phyloP scores from a whole-genome alignment of 257 asterid species.

The Ocimum tenuiflorum region DNA sequence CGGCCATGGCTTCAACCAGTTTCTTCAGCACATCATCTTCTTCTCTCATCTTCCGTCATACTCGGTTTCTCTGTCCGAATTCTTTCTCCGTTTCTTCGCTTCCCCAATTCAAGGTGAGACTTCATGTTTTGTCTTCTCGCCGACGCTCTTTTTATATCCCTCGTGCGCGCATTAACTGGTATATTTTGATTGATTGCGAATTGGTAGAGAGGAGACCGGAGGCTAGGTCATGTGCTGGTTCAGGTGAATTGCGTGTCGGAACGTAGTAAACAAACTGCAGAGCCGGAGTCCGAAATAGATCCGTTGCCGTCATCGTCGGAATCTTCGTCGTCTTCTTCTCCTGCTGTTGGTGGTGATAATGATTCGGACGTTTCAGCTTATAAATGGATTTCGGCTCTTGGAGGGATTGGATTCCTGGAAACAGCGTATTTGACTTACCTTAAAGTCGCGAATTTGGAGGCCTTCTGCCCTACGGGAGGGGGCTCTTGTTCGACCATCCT shows the following conservation, averaged over 20 bases:
- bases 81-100: constrained; percentile 12
- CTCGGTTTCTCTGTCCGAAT: constrained; percentile 20
- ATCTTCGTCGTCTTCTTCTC: constrained; percentile 29
- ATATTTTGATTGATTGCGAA: constrained; percentile 1
- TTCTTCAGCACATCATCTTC: constrained; percentile 37
- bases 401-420: constrained; percentile 78
- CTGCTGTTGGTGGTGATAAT: constrained; percentile 11
- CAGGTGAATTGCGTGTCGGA: constrained; percentile 54
- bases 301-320: constrained; percentile 17
- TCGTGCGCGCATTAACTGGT: constrained; percentile 7
- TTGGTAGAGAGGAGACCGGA: constrained; percentile 34
- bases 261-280: constrained; percentile 32
- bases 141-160: neutral
- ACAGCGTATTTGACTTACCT: constrained; percentile 77
- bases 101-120: constrained; percentile 41
- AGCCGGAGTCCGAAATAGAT: constrained; percentile 32
- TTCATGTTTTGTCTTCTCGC: neutral
- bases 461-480: constrained; percentile 69
- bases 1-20: constrained; percentile 31
- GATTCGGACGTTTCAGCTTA: constrained; percentile 39
- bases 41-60: constrained; percentile 21
- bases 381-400: constrained; percentile 67
- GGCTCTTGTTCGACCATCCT: constrained; percentile 67
- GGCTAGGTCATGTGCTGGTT: constrained; percentile 34
- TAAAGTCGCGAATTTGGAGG: constrained; percentile 66